phyloP scores from a whole-genome alignment of 306 rosid species.

The Medicago ruthenica region DNA sequence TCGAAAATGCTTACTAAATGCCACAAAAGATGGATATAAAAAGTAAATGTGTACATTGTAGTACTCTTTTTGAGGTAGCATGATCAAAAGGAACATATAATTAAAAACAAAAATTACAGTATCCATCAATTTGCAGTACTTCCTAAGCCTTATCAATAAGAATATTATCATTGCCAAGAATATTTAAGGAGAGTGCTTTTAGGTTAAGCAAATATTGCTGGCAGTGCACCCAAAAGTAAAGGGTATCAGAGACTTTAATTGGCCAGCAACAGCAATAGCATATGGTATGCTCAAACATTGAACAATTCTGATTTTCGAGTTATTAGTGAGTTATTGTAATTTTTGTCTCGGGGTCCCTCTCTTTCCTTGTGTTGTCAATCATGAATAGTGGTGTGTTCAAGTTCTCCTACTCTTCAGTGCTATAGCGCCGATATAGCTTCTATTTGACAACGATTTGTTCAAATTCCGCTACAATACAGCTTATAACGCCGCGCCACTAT shows the following conservation, averaged over 20 bases:
- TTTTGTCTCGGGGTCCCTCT: too few species aligned
- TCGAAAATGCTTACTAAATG: constrained; percentile 16
- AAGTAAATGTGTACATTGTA: neutral
- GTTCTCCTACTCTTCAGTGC: neutral
- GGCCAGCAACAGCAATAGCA: too few species aligned
- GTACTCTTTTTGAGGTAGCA: neutral
- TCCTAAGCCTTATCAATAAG: neutral
- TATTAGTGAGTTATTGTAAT: too few species aligned
- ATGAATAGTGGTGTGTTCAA: neutral
- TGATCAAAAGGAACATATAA: neutral
- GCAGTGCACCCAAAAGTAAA: too few species aligned
- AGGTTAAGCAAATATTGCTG: too few species aligned
- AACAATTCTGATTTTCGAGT: too few species aligned
- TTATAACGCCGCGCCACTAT: too few species aligned
- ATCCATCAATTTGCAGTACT: neutral
- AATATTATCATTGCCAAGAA: too few species aligned
- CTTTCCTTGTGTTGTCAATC: too few species aligned
- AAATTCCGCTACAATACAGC: neutral
- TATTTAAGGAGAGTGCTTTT: too few species aligned
- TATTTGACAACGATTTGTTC: neutral
- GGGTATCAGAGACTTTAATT: too few species aligned
- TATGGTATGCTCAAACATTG: too few species aligned
- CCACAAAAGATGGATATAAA: neutral
- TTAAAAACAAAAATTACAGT: neutral
- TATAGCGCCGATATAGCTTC: neutral